These are phyloP conservation scores for Gossypium schwendimanii DNA, from an alignment of 441 rosid genomes.

Conservation along the genomic window DNA sequence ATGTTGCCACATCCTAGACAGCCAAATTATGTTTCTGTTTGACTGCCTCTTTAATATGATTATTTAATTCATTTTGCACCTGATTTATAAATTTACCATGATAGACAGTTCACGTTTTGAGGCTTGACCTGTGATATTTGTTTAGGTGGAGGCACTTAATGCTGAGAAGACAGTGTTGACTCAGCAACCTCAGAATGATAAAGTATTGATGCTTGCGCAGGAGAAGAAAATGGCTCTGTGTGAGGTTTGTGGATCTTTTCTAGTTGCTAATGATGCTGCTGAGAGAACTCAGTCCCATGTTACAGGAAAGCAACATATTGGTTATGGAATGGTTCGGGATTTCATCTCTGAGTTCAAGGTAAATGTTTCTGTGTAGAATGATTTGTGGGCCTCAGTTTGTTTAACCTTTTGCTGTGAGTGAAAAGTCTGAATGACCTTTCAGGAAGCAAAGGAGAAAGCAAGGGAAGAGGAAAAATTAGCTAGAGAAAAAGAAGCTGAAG, in stretches of 20 bases:
- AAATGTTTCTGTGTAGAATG: constrained; percentile 11
- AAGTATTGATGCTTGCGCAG: constrained; percentile 66
- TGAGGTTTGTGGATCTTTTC: constrained; percentile 95
- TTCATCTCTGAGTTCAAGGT: constrained; percentile 81
- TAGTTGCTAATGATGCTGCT: constrained; percentile 85
- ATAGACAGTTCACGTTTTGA: not conserved
- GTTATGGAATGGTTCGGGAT: constrained; percentile 96
- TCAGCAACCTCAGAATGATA: constrained; percentile 64
- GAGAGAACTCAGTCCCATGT: constrained; percentile 98
- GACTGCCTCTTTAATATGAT: not conserved
- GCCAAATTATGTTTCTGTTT: not conserved
- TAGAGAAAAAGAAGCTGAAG: constrained; percentile 84
- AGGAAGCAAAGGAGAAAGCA: constrained; percentile 80
- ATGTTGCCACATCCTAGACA: not conserved
- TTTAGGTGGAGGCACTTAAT: constrained; percentile 82
- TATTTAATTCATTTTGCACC: not conserved
- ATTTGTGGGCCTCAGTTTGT: not conserved
- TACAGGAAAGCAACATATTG: constrained; percentile 93
- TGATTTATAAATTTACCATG: not conserved
- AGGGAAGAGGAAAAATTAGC: constrained; percentile 69
- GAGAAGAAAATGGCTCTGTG: constrained; percentile 97
- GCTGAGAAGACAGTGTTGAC: constrained; percentile 61
- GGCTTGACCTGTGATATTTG: constrained; percentile 1
- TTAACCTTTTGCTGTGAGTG: constrained; percentile 7
- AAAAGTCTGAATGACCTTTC: constrained; percentile 12